Conservation (phyloP, 768 basidiomycete genomes). For the Lentinula sp. region DNA sequence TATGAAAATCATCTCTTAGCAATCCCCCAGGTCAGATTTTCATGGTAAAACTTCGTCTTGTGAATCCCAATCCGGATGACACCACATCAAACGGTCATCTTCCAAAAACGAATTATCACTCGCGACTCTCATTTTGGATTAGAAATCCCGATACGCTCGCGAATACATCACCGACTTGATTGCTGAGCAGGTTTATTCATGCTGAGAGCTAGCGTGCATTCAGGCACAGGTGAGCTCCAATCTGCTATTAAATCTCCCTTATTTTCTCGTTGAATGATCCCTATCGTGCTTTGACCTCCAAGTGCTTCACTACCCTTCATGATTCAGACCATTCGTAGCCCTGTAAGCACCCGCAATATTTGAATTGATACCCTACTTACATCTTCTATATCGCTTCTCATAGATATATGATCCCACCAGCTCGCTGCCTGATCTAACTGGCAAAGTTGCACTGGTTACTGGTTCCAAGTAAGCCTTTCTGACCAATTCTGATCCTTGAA, state of each 20-base stretch:
- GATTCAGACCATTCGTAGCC: not conserved
- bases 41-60: too few species aligned
- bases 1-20: slow-evolving; percentile 23
- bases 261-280: not conserved
- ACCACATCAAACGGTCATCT: too few species aligned
- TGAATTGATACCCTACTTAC: not conserved
- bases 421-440: slow-evolving; percentile 24
- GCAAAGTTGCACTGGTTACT: slow-evolving; percentile 34
- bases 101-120: too few species aligned
- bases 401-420: not conserved
- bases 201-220: too few species aligned
- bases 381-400: not conserved
- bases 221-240: not conserved
- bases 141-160: not conserved
- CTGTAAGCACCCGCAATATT: not conserved
- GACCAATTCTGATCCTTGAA: not conserved
- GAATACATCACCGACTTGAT: not conserved
- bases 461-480: slow-evolving; percentile 31
- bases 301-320: too few species aligned
- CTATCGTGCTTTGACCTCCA: too few species aligned
- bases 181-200: not conserved
- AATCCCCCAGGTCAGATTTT: too few species aligned
- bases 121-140: not conserved
- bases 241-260: not conserved
- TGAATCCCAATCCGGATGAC: too few species aligned